Base-by-base conservation (phyloP, 139 green algal species). In the Bryopsis sp. region DNA sequence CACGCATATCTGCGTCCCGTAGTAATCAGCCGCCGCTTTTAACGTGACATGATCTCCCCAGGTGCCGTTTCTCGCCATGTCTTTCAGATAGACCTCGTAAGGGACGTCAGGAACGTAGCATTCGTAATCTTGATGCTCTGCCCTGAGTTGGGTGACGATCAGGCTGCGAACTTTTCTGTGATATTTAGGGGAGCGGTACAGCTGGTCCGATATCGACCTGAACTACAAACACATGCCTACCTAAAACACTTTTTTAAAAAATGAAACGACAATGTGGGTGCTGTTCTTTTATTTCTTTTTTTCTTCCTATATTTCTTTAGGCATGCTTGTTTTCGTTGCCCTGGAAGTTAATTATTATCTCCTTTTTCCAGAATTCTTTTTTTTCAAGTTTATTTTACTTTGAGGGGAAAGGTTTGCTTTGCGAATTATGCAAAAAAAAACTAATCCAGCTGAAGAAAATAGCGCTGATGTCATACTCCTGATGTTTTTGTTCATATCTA, bases 21-120 rank as follows among this genome's bases (percentile, higher is more conserved):
- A 91, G 15, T 60, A 29, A 50, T 90, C 84, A 3, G 86, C 75
- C 1, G 78, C 72, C 0, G 78, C 75, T 72, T 85, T 78, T 38
- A 95, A 73, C 5, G 89, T 95, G 2, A 95, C 68, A 64, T 95
- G 82, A 68, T 95, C 89, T 0, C 89, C 89, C 89, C 89, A 95
- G 1, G 79, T 85, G 33, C 74, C 73, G 0, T 35, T 48, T 48
- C 72, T 79, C 11, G 57, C 69, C 81, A 86, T 87, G n/a, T 70
- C 39, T 3, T 43, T 61, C 22, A 75, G 74, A 65, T 92, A 95
- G 11, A 70, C 36, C 2, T 74, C 26, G 70, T 84, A 94, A n/a
- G n/a, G n/a, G 22, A 79, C 68, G 0, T 58, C 74, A 22, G 74
- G 64, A 19, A 92, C 78, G 24, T 81, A 86, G 34, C 39, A 50